Base-by-base conservation (phyloP, 805 yeast genomes). In the Ogataea polymorpha region DNA sequence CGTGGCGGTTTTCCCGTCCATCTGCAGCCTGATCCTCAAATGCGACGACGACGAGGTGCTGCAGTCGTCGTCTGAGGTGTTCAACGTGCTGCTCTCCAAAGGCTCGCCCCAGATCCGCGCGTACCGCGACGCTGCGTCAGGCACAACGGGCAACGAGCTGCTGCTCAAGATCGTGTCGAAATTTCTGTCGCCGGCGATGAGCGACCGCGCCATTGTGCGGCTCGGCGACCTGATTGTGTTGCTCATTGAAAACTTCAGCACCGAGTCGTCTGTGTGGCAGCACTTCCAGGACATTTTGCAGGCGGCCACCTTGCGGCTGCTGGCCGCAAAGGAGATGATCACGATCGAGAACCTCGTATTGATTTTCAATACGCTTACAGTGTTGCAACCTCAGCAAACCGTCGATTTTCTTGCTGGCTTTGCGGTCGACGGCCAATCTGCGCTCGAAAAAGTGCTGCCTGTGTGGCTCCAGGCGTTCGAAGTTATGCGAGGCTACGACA, bases 391-490 rank as follows among this genome's bases (percentile, higher is more conserved):
- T 0, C 60, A 60, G 6, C 80, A 80, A 13, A 80, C 87, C 26
- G 63, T 90, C 2, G 69, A 77, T 28, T 80, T 87, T 42, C 70
- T 91, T 37, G 65, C 69, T 15, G 61, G 63, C 7, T 65, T 76
- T 42, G 30, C 38, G 28, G 21, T 53, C 13, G 65, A 65, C 3
- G 41, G 45, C 2, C 47, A 13, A 44, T 52, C 70, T 18, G 82
- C 84, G 1, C 65, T 89, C 8, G 66, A 66, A 17, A 62, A 73
- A 3, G 77, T 87, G 1, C 59, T 91, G 37, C 81, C 82, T 2
- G 81, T 85, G 37, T 93, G 98, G 98, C 73, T 91, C 35, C 78
- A 77, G 18, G 75, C 87, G 2, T 90, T 87, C 61, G 91, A 86
- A 51, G 79, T 82, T 2, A 75, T 90, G 28, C 71, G 91, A 45